Percentiles rank a stretch among this genome's conserved stretches.
Evolutionary conservation across 805 yeast genomes (phyloP).

Genomic region (Candida andamanensis): DNA sequence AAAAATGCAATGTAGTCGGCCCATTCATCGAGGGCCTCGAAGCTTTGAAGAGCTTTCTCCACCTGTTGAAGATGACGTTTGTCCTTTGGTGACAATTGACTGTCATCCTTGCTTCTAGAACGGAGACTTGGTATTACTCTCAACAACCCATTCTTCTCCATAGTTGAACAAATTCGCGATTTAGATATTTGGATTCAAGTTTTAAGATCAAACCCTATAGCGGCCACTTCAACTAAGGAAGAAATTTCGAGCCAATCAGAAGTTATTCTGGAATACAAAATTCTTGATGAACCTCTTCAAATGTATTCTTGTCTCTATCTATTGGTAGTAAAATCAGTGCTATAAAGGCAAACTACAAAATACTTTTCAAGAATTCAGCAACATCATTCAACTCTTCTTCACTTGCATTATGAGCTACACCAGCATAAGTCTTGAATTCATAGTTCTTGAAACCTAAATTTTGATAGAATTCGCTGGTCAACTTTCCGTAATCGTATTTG

Average conservation of each 20-base stretch:
- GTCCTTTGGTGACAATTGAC: conserved; percentile 12
- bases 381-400: conserved; percentile 63
- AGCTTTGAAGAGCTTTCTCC: conserved; percentile 14
- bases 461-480: conserved; percentile 42
- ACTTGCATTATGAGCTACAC: conserved; percentile 63
- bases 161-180: conserved; percentile 37
- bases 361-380: no score
- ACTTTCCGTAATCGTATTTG: conserved; percentile 30
- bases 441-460: conserved; percentile 38
- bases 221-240: no score
- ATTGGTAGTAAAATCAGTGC: no score
- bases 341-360: no score
- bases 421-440: conserved; percentile 50
- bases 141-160: conserved; percentile 4
- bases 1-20: conserved; percentile 94
- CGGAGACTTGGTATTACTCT: conserved; percentile 9
- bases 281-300: no score
- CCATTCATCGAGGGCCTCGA: conserved; percentile 89
- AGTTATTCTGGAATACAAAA: no score
- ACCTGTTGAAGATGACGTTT: conserved; percentile 10
- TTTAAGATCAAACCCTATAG: no score
- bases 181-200: background rate
- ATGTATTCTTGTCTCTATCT: no score
- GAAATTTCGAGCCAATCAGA: no score
- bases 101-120: background rate